These are phyloP conservation scores for Coemansia sp. DNA, from an alignment of 192 early-diverging fungal species.

Conservation along the genomic window DNA sequence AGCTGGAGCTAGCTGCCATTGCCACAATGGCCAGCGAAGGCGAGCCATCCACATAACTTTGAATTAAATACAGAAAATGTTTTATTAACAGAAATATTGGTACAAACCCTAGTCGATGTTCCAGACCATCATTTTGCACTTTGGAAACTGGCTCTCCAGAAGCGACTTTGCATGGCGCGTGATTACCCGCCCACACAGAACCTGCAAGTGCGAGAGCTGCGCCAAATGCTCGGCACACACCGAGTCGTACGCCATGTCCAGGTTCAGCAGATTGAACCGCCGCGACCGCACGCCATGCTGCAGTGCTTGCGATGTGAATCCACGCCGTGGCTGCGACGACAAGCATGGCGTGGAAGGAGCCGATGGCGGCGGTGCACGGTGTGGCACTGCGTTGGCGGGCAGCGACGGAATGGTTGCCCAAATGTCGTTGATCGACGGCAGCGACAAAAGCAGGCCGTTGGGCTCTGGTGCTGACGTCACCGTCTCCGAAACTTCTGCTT, in stretches of 20 bases:
- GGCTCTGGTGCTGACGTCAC: no score
- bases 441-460: slow-evolving; percentile 13
- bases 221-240: slow-evolving; percentile 48
- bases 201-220: slow-evolving; percentile 38
- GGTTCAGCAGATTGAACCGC: slow-evolving; percentile 50
- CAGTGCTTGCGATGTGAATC: slow-evolving; percentile 49
- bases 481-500: not conserved
- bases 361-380: slow-evolving; percentile 8
- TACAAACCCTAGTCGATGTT: slow-evolving; percentile 6
- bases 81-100: not conserved
- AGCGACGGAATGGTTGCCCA: slow-evolving; percentile 48
- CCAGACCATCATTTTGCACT: slow-evolving; percentile 57
- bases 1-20: slow-evolving; percentile 66
- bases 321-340: slow-evolving; percentile 14
- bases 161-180: slow-evolving; percentile 52
- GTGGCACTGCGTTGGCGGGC: slow-evolving; percentile 35
- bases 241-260: slow-evolving; percentile 55
- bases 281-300: slow-evolving; percentile 43
- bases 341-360: slow-evolving; percentile 40
- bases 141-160: slow-evolving; percentile 51
- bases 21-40: slow-evolving; percentile 19
- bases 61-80: slow-evolving; percentile 1
- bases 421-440: slow-evolving; percentile 33
- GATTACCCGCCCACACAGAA: slow-evolving; percentile 49
- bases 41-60: no score